A percentile compares a stretch with the other conserved stretches of the same genome.
These are phyloP conservation scores for Speleostelium caveatum DNA, from an alignment of 78 protist genomes.

Conservation along the genomic window DNA sequence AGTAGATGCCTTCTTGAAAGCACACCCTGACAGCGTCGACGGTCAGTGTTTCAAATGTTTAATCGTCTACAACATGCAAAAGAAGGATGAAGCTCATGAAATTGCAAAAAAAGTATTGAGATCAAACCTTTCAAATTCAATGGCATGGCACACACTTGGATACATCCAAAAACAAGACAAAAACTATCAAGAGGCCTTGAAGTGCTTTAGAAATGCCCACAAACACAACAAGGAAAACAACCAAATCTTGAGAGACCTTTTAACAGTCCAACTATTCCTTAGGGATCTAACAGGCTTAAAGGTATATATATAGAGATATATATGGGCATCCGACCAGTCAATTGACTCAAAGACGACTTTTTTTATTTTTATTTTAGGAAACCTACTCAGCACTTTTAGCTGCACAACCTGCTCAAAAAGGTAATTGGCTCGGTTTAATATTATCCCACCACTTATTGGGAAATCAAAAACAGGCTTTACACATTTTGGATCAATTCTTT, in stretches of 20 bases:
- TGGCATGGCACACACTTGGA: conserved; percentile 95
- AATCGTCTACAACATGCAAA: conserved; percentile 75
- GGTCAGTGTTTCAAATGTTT: conserved; percentile 92
- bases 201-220: conserved; percentile 92
- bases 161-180: conserved; percentile 90
- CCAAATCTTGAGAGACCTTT: conserved; percentile 88
- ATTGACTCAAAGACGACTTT: not conserved
- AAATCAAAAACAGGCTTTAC: conserved; percentile 43
- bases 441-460: conserved; percentile 85
- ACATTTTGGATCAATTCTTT: conserved; percentile 65
- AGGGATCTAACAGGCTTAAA: conserved; percentile 88
- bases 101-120: conserved; percentile 80
- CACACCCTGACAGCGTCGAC: conserved; percentile 58
- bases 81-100: conserved; percentile 91
- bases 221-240: conserved; percentile 85
- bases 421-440: conserved; percentile 91
- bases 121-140: conserved; percentile 33
- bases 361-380: conserved; percentile 23
- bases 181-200: conserved; percentile 94
- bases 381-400: conserved; percentile 84
- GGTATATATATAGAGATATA: conserved; percentile 10
- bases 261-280: conserved; percentile 87
- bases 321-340: not conserved
- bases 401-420: conserved; percentile 69
- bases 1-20: conserved; percentile 87